A percentile compares a stretch with the other conserved stretches of the same genome.
Evolutionary conservation across 2,329 filamentous ascomycete species (phyloP).

Genomic region (Aplosporella prunicola): DNA sequence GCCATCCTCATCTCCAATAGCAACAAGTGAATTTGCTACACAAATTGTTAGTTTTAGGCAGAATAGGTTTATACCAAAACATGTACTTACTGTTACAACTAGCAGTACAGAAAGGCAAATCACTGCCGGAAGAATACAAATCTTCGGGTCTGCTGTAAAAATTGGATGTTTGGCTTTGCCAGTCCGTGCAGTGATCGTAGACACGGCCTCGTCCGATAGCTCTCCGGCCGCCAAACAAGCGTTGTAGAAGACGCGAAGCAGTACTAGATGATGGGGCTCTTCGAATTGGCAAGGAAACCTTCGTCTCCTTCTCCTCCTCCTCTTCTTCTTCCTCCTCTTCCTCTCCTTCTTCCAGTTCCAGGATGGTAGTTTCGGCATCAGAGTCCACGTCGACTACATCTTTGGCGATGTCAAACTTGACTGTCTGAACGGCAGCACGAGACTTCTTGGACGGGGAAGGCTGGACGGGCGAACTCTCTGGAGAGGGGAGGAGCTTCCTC

Average conservation of each 20-base stretch:
- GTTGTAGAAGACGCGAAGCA: conserved; percentile 32
- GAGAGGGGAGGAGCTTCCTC: conserved; percentile 31
- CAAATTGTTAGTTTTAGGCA: conserved; percentile 12
- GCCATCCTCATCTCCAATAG: conserved; percentile 62
- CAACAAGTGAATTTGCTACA: conserved; percentile 55
- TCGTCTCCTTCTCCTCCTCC: conserved; percentile 15
- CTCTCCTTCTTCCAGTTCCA: conserved; percentile 12
- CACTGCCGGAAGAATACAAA: conserved; percentile 39
- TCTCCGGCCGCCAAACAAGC: conserved; percentile 37
- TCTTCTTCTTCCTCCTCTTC: conserved; percentile 14
- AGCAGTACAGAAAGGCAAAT: conserved; percentile 56
- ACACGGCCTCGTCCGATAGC: conserved; percentile 30
- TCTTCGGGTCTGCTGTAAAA: conserved; percentile 52
- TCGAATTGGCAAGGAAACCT: conserved; percentile 26
- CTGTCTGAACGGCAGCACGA: conserved; percentile 18
- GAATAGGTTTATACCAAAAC: neutral
- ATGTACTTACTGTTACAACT: conserved; percentile 55
- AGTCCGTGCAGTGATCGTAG: conserved; percentile 38
- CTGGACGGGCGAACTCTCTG: conserved; percentile 31
- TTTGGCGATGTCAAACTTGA: conserved; percentile 8
- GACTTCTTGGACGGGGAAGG: conserved; percentile 33
- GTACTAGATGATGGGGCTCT: conserved; percentile 26
- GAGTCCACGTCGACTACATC: conserved; percentile 7
- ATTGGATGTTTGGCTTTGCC: conserved; percentile 49
- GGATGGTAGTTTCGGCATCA: conserved; percentile 11